Conservation (phyloP, 345 rosid species). For the Eucalyptus guilfoylei region DNA sequence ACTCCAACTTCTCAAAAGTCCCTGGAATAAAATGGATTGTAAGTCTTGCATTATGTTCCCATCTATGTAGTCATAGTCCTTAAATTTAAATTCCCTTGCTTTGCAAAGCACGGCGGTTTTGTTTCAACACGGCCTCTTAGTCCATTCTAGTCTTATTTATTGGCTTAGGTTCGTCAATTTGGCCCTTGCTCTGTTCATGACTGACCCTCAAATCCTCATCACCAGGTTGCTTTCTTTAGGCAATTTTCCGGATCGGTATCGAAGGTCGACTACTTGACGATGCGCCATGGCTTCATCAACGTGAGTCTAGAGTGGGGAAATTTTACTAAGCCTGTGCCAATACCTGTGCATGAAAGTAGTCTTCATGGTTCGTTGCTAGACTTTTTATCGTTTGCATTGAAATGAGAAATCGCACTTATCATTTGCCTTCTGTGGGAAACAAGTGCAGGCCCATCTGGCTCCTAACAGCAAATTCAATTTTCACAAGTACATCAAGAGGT, state of each 20-base stretch:
- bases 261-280: constrained; percentile 46
- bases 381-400: background rate
- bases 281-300: constrained; percentile 54
- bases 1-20: constrained; percentile 19
- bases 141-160: background rate
- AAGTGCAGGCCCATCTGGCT: constrained; percentile 41
- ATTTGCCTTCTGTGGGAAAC: background rate
- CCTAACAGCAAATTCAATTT: constrained; percentile 36
- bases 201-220: background rate
- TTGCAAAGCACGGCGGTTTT: background rate
- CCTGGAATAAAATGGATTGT: constrained; percentile 35
- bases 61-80: background rate
- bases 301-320: constrained; percentile 7
- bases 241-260: constrained; percentile 44
- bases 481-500: constrained; percentile 48
- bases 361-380: background rate
- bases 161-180: background rate
- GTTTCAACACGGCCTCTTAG: background rate
- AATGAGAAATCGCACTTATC: background rate
- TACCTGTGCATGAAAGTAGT: background rate
- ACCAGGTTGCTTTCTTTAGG: constrained; percentile 45
- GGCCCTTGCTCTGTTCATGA: background rate
- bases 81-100: background rate
- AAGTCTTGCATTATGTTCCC: background rate
- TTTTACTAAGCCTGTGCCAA: background rate